Percentiles rank a stretch among this genome's conserved stretches.
These are phyloP conservation scores for Trypanosoma platydactyli DNA, from an alignment of 208 protist species.

Conservation along the genomic window DNA sequence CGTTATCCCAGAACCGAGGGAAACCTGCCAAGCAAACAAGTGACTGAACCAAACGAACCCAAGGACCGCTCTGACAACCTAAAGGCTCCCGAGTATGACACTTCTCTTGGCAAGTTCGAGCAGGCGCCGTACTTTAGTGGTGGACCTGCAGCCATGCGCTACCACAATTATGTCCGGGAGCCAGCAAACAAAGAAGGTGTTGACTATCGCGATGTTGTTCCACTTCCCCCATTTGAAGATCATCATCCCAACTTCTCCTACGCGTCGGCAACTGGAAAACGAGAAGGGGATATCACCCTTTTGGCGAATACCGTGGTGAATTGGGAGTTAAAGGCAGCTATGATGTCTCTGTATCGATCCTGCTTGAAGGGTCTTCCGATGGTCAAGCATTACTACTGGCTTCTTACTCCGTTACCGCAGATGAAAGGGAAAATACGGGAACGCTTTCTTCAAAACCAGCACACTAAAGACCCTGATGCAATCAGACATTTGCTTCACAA, in stretches of 20 bases:
- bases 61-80: constrained; percentile 73
- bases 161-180: constrained; percentile 76
- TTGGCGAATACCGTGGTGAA: constrained; percentile 61
- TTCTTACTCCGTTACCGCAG: constrained; percentile 69
- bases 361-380: constrained; percentile 80
- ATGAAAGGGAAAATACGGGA: constrained; percentile 86
- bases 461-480: constrained; percentile 86
- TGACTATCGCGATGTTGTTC: constrained; percentile 59
- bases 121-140: constrained; percentile 78
- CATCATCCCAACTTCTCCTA: constrained; percentile 85
- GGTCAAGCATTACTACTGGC: constrained; percentile 90
- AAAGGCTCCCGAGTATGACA: constrained; percentile 74
- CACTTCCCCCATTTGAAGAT: constrained; percentile 58
- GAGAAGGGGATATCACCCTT: constrained; percentile 71
- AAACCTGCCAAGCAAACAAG: constrained; percentile 39
- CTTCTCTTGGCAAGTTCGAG: constrained; percentile 82
- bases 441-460: constrained; percentile 85
- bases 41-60: constrained; percentile 37
- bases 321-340: constrained; percentile 73
- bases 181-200: constrained; percentile 55
- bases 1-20: constrained; percentile 44
- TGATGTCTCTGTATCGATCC: constrained; percentile 79
- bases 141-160: constrained; percentile 74
- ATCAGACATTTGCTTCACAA: constrained; percentile 87
- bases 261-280: constrained; percentile 67